Percentiles rank a stretch among this genome's conserved stretches.
phyloP scores from a whole-genome alignment of 257 asterid species.

The Ilex aquifolium region DNA sequence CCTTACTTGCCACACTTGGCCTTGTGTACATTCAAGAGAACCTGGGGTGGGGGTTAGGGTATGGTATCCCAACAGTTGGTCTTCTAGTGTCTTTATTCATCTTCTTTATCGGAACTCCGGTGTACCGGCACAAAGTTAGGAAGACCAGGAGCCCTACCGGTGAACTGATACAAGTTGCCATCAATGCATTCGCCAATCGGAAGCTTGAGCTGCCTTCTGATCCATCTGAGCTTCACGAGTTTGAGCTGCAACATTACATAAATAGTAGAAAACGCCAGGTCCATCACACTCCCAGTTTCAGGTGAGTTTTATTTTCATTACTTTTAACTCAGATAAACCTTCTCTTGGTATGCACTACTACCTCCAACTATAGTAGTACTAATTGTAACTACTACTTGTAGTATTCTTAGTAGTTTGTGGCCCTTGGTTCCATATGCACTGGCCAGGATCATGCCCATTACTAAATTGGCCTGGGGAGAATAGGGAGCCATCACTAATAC shows the following conservation, averaged over 20 bases:
- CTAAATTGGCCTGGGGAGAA: no score
- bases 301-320: slow-evolving; percentile 30
- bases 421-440: no score
- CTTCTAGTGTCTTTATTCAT: slow-evolving; percentile 46
- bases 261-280: slow-evolving; percentile 53
- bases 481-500: no score
- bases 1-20: slow-evolving; percentile 62
- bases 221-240: slow-evolving; percentile 55
- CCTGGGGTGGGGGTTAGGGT: slow-evolving; percentile 79
- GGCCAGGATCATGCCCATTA: no score
- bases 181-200: slow-evolving; percentile 45
- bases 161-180: slow-evolving; percentile 45
- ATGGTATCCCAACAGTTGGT: slow-evolving; percentile 73
- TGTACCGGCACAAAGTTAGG: slow-evolving; percentile 68
- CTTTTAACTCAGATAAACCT: no score
- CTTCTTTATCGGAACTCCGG: slow-evolving; percentile 63
- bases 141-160: slow-evolving; percentile 51
- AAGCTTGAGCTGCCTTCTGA: slow-evolving; percentile 33
- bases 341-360: no score
- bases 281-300: slow-evolving; percentile 50
- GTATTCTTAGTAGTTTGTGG: no score
- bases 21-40: slow-evolving; percentile 84
- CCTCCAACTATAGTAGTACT: no score
- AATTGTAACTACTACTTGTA: no score
- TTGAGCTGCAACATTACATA: slow-evolving; percentile 45